These are phyloP conservation scores for Saccharomyces eubayanus DNA, from an alignment of 805 yeast genomes.

Conservation along the genomic window DNA sequence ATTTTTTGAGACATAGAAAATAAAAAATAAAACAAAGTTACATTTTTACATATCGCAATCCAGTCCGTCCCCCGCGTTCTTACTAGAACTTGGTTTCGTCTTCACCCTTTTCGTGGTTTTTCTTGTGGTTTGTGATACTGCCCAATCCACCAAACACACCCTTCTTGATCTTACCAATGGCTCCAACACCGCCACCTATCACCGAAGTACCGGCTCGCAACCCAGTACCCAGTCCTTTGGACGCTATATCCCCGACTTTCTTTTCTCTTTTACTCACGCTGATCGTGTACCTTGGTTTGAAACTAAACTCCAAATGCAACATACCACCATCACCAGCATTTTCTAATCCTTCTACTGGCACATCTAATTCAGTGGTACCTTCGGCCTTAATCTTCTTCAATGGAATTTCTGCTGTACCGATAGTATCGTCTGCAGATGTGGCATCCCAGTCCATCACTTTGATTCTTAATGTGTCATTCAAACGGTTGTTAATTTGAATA, in stretches of 20 bases:
- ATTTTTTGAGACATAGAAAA: background rate
- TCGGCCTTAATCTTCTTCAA: conserved; percentile 46
- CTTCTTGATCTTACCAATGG: conserved; percentile 15
- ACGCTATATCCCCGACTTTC: conserved; percentile 42
- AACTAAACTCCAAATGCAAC: conserved; percentile 48
- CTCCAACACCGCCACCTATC: conserved; percentile 38
- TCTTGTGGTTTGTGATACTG: conserved; percentile 1
- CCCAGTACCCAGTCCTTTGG: conserved; percentile 40
- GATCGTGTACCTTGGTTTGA: conserved; percentile 64
- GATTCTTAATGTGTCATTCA: conserved; percentile 48
- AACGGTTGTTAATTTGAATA: conserved; percentile 52
- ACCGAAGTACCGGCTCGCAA: conserved; percentile 31
- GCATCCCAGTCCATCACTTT: conserved; percentile 86
- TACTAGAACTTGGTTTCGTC: background rate
- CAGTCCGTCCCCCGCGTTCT: background rate
- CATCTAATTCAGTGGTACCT: conserved; percentile 40
- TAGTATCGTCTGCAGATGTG: conserved; percentile 75
- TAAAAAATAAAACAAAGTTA: background rate
- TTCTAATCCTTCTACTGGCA: conserved; percentile 36
- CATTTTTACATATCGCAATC: background rate
- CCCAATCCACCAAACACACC: conserved; percentile 10
- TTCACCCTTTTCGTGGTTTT: conserved; percentile 1
- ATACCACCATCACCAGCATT: conserved; percentile 45
- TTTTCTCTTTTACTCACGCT: conserved; percentile 33
- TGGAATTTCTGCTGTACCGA: conserved; percentile 57